Conservation (phyloP, 1,139 yeast species). For the Sugiyamaella sp. region DNA sequence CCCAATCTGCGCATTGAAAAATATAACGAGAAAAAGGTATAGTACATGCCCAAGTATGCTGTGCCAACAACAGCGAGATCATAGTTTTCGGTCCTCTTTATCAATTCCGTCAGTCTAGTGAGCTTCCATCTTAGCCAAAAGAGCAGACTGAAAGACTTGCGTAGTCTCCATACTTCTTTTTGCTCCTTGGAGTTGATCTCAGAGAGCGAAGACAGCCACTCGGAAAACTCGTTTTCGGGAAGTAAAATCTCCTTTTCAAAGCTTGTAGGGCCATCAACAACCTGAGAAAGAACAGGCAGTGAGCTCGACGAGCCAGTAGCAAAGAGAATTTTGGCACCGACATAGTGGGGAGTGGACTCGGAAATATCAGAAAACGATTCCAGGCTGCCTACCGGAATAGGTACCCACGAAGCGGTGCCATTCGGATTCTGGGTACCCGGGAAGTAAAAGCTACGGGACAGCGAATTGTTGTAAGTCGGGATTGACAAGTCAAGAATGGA, state of each 20-base stretch:
- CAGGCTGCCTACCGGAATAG: slow-evolving; percentile 9
- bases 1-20: slow-evolving; percentile 79
- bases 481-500: slow-evolving; percentile 80
- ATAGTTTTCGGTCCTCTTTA: slow-evolving; percentile 80
- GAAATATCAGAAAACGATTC: not conserved
- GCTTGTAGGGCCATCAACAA: slow-evolving; percentile 25
- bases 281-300: slow-evolving; percentile 16
- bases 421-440: slow-evolving; percentile 7
- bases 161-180: slow-evolving; percentile 70
- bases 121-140: slow-evolving; percentile 57
- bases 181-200: slow-evolving; percentile 44
- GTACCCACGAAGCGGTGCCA: slow-evolving; percentile 17
- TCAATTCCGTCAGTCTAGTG: slow-evolving; percentile 53
- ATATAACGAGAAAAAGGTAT: slow-evolving; percentile 77
- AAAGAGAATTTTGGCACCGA: slow-evolving; percentile 34
- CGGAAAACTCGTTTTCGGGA: slow-evolving; percentile 43
- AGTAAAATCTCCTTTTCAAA: slow-evolving; percentile 51
- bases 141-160: slow-evolving; percentile 65
- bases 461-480: slow-evolving; percentile 41
- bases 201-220: slow-evolving; percentile 45
- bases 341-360: slow-evolving; percentile 15
- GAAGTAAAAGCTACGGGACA: slow-evolving; percentile 20
- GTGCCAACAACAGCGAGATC: slow-evolving; percentile 79
- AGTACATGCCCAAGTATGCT: slow-evolving; percentile 91
- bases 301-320: slow-evolving; percentile 28